phyloP scores from a whole-genome alignment of 768 basidiomycete species.

The Boletus rex-veris region DNA sequence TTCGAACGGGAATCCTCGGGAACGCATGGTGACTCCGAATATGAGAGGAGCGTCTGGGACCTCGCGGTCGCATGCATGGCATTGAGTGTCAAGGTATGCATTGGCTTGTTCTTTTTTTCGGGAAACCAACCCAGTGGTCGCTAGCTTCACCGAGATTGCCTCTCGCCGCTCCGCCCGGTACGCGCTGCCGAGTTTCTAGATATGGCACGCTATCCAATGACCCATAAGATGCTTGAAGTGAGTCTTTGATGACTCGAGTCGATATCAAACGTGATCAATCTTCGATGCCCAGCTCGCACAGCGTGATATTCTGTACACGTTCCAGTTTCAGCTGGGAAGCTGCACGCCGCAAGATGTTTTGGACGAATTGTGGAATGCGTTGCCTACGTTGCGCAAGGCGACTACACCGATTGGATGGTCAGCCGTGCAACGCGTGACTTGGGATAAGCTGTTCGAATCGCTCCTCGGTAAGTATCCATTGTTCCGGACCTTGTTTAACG shows the following conservation, averaged over 20 bases:
- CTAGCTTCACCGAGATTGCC: conserved; percentile 63
- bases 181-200: conserved; percentile 47
- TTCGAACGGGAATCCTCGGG: background rate
- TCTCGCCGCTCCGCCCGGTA: conserved; percentile 53
- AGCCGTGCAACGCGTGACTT: conserved; percentile 42
- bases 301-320: conserved; percentile 47
- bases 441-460: conserved; percentile 47
- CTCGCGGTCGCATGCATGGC: conserved; percentile 56
- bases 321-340: conserved; percentile 48
- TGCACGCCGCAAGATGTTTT: conserved; percentile 50
- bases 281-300: conserved; percentile 44
- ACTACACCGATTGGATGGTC: conserved; percentile 43
- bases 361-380: conserved; percentile 55
- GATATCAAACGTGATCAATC: background rate
- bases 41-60: conserved; percentile 50
- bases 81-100: conserved; percentile 55
- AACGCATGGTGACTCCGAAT: background rate
- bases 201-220: conserved; percentile 46
- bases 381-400: conserved; percentile 48
- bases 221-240: conserved; percentile 55
- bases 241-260: background rate
- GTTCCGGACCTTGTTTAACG: too few species aligned
- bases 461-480: conserved; percentile 32
- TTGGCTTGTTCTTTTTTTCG: background rate
- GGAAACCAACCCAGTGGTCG: background rate